phyloP scores from a whole-genome alignment of 2,329 filamentous ascomycete genomes.

The Colletotrichum sp. region DNA sequence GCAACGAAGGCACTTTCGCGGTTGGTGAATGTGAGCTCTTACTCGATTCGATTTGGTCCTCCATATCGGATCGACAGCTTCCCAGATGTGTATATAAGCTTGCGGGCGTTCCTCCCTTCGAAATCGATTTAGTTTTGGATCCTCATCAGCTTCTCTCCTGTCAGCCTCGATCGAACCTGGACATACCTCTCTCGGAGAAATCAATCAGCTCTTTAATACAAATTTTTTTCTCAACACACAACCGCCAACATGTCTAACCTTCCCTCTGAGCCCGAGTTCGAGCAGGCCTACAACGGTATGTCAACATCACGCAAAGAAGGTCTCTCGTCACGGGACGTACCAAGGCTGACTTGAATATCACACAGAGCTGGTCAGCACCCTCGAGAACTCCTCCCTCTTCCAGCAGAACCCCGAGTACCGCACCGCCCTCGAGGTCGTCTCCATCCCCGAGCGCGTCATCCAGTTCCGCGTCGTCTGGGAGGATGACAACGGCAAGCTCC shows the following conservation, averaged over 20 bases:
- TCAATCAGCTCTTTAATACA: background rate
- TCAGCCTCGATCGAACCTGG: background rate
- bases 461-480: constrained; percentile 99
- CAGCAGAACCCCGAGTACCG: constrained; percentile 93
- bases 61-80: background rate
- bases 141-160: constrained; percentile 11
- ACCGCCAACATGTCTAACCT: constrained; percentile 75
- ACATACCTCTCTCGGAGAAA: constrained; percentile 5
- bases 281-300: constrained; percentile 96
- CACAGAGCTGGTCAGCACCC: constrained; percentile 88
- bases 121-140: background rate
- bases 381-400: constrained; percentile 94
- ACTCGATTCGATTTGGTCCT: constrained; percentile 18
- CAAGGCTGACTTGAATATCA: constrained; percentile 26
- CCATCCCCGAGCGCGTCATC: constrained; percentile 92
- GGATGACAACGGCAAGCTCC: constrained; percentile 85
- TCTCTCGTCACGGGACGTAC: background rate
- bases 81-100: constrained; percentile 16
- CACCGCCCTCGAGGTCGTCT: constrained; percentile 84
- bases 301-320: background rate
- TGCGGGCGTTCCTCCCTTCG: constrained; percentile 10
- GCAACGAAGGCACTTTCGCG: background rate
- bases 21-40: constrained; percentile 9
- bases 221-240: background rate
- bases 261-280: constrained; percentile 91